Evolutionary conservation across 1,139 yeast species (phyloP), one percentile per base, ranked within the genome.

Genomic region (Yamadazyma mexicana): DNA sequence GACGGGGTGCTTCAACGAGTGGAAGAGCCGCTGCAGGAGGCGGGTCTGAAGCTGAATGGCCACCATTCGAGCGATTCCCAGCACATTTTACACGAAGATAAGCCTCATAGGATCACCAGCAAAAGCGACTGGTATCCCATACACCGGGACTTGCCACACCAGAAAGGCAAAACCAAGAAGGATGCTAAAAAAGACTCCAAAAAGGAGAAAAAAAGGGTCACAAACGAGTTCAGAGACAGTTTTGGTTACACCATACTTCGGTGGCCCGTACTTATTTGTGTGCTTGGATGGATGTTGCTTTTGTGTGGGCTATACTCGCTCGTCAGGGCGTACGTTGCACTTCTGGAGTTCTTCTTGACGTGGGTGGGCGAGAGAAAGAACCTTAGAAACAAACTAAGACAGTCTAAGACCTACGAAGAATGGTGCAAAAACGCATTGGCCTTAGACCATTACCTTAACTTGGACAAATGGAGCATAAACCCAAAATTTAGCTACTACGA

Each of bases 111-210:
- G 49, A 81, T 83, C 37, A 58, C 77, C 0, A 81, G 88, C 2
- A 73, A 75, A 49, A 77, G 76, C 47, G 89, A 83, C 55, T 83
- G 89, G 91, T 76, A 76, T 15, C 89, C 89, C 0, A 64, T 81
- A 6, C 46, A 48, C 39, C 30, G 37, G 5, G 22, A 20, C 5
- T 6, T 20, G 22, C 22, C 5, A 20, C 22, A 20, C 8, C 5
- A 5, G 8, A 20, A 20, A 20, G 22, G 22, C 22, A 20, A 20
- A 5, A 20, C 22, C 24, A 37, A 42, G 14, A 39, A 32, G 42
- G 24, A 11, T n/a, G 17, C 12, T 15, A 31, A 35, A 25, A 22
- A 22, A 12, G 20, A n/a, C n/a, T n/a, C 33, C 42, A 35, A 34
- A 35, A 39, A 32, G 11, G 14, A 51, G 23, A n/a, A 22, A 37